Evolutionary conservation across 345 rosid genomes (phyloP), one percentile per base, ranked within the genome.

Genomic region (Camelina neglecta): DNA sequence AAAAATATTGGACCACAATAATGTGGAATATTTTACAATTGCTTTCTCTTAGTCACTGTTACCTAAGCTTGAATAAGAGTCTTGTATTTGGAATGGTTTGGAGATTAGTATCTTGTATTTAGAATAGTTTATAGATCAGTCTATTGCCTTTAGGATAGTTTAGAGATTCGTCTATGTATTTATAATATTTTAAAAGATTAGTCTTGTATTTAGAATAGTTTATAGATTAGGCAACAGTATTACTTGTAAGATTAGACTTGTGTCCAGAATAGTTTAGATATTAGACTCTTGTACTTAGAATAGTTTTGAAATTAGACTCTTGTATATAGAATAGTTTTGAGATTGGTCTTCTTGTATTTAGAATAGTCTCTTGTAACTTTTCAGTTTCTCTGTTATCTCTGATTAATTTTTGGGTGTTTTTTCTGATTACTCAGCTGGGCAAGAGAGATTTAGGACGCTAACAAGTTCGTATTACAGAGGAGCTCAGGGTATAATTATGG

Each of bases 401-500:
- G 16, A 20, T 23, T 11, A 42, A 15, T 12, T 73, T 44, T 65
- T 23, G 60, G 60, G 24, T 49, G 74, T 60, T 48, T 64, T 18
- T 41, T 61, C 24, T 71, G 24, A 65, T 67, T n/a, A 26, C 79
- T 83, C 89, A 94, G 98, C 97, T 85, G 98, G 98, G 47, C 96
- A 94, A 85, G 98, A 94, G 81, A 86, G 97, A 69, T 94, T 94
- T 79, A 86, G 98, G 80, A 94, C 98, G 35, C 83, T 94, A 5
- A 92, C 97, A 4, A 90, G 96, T 70, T 94, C 97, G 7, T 92
- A 94, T 79, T 94, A 94, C 85, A 89, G 97, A 82, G 98, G 97
- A 69, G 97, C 98, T 61, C 98, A 92, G 80, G 97, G 97, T 73
- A 85, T 94, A 49, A 85, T 92, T 11, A 87, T 92, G 98, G 98